Conservation (phyloP, 1,284 basidiomycete species). For the Schizophyllum amplum region DNA sequence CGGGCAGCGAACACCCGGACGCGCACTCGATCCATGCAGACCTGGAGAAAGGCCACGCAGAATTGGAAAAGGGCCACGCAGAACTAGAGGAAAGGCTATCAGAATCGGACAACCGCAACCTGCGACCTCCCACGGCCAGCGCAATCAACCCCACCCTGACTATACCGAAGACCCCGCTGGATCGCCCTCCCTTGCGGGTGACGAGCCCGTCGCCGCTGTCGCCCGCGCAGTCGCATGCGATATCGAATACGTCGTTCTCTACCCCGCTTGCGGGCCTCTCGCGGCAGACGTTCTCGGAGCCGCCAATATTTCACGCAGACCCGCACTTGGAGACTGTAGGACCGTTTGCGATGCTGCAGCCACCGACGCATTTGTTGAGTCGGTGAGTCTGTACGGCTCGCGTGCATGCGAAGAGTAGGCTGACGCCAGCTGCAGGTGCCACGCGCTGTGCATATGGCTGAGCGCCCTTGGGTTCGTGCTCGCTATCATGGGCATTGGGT, state of each 20-base stretch:
- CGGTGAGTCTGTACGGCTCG: conserved; percentile 4
- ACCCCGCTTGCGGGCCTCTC: conserved; percentile 1
- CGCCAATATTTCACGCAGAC: conserved; percentile 28
- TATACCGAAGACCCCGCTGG: neutral
- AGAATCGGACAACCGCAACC: no score
- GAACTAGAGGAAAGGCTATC: neutral
- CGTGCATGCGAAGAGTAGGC: neutral
- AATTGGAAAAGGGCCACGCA: neutral
- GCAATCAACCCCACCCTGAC: neutral
- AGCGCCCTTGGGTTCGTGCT: conserved; percentile 45
- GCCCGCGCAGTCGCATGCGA: conserved; percentile 9
- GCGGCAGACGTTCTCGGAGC: neutral
- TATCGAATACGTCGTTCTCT: conserved; percentile 8
- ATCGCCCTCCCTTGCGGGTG: neutral
- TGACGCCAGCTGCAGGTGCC: conserved; percentile 21
- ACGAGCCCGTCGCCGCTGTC: neutral
- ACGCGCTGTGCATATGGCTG: conserved; percentile 39
- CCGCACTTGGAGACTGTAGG: conserved; percentile 39
- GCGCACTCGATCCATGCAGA: neutral
- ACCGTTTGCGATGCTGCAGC: conserved; percentile 26
- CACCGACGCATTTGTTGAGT: conserved; percentile 39
- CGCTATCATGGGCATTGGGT: conserved; percentile 39
- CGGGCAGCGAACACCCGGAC: conserved; percentile 1
- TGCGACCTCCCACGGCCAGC: no score
- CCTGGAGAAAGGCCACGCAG: neutral